Evolutionary conservation across 176 grass and related monocot genomes (phyloP).

Genomic region (Musa acuminata): DNA sequence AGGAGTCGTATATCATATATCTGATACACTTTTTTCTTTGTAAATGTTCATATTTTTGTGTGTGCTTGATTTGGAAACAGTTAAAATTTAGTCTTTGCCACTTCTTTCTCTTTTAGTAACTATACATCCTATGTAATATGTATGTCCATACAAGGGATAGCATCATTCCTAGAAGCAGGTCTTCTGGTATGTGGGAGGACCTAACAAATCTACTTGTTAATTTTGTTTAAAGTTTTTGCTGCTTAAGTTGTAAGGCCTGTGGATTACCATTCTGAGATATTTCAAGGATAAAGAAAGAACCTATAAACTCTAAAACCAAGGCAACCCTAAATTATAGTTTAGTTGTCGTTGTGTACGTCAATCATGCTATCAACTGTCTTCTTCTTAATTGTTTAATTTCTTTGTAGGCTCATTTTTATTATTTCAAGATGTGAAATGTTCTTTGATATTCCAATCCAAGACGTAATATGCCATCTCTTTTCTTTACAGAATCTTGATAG

Average conservation of each 20-base stretch:
- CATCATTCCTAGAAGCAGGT: no score
- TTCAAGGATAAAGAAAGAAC: background rate
- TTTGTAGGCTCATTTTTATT: background rate
- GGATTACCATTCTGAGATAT: background rate
- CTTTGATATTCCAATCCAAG: background rate
- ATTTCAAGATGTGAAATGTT: background rate
- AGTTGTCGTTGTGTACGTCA: background rate
- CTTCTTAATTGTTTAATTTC: background rate
- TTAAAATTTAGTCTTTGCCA: background rate
- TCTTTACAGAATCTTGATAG: conserved; percentile 83
- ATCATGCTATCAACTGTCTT: no score
- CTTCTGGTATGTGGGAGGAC: no score
- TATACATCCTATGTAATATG: no score
- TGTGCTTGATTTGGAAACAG: background rate
- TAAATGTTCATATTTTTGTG: background rate
- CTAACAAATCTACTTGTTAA: no score
- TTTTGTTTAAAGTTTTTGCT: background rate
- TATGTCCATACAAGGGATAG: no score
- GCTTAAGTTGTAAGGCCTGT: background rate
- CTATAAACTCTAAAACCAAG: background rate
- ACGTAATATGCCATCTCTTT: background rate
- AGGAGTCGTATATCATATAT: no score
- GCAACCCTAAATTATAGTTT: background rate
- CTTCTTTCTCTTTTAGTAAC: no score
- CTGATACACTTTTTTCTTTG: no score